phyloP scores from a whole-genome alignment of 1,284 basidiomycete genomes.

The Leccinum fallax region DNA sequence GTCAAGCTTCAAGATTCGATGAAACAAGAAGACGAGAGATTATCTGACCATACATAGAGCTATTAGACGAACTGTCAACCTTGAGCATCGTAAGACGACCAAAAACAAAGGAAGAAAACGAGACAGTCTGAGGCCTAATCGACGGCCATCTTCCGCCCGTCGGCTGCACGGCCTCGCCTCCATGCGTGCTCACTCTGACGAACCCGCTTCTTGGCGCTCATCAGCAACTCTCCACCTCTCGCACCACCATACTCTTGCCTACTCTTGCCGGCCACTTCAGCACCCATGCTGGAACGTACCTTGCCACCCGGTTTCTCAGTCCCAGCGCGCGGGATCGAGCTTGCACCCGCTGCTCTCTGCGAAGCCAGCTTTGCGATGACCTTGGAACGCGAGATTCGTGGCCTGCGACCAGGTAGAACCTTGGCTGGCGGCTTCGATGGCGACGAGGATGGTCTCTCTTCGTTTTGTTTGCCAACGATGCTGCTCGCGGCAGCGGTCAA shows the following conservation, averaged over 20 bases:
- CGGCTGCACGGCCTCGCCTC: slow-evolving; percentile 42
- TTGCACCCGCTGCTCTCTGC: slow-evolving; percentile 52
- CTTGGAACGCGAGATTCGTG: slow-evolving; percentile 75
- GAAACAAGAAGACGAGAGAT: not conserved
- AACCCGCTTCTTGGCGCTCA: slow-evolving; percentile 65
- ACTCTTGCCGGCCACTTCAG: slow-evolving; percentile 48
- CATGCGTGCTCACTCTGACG: slow-evolving; percentile 69
- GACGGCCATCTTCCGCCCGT: slow-evolving; percentile 32
- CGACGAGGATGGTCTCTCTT: slow-evolving; percentile 7
- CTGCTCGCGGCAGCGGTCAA: slow-evolving; percentile 36
- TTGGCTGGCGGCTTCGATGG: slow-evolving; percentile 38
- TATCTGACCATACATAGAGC: slow-evolving; percentile 17
- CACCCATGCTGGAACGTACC: slow-evolving; percentile 60
- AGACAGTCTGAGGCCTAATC: slow-evolving; percentile 16
- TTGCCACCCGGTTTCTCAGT: slow-evolving; percentile 23
- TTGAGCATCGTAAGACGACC: not conserved
- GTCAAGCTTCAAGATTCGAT: not conserved
- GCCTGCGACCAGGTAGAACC: slow-evolving; percentile 55
- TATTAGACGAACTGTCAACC: slow-evolving; percentile 5
- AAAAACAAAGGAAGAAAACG: not conserved
- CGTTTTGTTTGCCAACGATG: slow-evolving; percentile 17
- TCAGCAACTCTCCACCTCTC: slow-evolving; percentile 42
- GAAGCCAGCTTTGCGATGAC: slow-evolving; percentile 75
- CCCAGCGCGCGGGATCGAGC: slow-evolving; percentile 20
- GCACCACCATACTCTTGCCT: slow-evolving; percentile 40